Evolutionary conservation across 345 rosid species (phyloP).

Genomic region (Fremontodendron californicum): DNA sequence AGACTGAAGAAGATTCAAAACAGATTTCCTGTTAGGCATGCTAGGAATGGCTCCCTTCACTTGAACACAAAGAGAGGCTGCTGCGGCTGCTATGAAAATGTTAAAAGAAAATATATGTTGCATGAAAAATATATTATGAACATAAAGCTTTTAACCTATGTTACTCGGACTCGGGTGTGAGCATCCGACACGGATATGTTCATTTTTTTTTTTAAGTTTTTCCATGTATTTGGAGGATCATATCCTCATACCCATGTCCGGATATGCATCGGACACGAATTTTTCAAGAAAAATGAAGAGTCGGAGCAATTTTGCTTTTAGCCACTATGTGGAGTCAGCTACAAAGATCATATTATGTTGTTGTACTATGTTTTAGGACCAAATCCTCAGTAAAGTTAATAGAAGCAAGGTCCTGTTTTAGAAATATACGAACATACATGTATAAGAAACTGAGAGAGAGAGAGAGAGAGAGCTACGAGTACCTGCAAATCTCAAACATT

Average conservation of each 20-base stretch:
- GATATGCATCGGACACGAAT: no score
- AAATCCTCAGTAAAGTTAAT: neutral
- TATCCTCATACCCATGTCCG: no score
- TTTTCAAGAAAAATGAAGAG: no score
- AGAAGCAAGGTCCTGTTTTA: neutral
- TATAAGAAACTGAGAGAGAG: neutral
- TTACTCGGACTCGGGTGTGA: no score
- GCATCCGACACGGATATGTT: no score
- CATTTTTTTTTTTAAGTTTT: no score
- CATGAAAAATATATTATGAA: constrained; percentile 5
- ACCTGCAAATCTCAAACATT: constrained; percentile 92
- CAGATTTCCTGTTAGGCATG: constrained; percentile 78
- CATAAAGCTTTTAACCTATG: no score
- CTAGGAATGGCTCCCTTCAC: constrained; percentile 93
- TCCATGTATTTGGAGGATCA: no score
- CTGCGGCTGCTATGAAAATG: constrained; percentile 68
- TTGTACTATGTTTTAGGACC: neutral
- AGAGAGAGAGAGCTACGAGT: no score
- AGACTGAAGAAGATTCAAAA: constrained; percentile 56
- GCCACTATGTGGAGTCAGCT: neutral
- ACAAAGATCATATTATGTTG: neutral
- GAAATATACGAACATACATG: no score
- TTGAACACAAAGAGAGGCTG: constrained; percentile 95
- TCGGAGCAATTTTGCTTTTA: no score
- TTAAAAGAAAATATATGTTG: neutral